Evolutionary conservation across 176 grass and related monocot genomes (phyloP), one percentile per base, ranked within the genome.

Genomic region (Aegilops umbellulata): DNA sequence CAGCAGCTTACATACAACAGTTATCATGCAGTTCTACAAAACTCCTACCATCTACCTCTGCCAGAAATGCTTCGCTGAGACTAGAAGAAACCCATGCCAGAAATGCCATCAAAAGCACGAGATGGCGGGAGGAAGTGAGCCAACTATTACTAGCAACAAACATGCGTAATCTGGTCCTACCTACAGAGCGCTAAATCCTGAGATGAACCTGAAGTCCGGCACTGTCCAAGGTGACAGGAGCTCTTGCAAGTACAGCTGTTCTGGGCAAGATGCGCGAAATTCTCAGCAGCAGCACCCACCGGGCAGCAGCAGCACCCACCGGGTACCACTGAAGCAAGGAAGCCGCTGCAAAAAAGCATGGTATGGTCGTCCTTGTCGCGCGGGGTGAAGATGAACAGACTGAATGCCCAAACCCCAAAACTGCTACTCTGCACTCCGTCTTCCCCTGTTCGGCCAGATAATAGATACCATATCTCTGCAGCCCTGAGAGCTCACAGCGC

Each of bases 401-500:
- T 72, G 36, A 0, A 75, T 83, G 74, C 16, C 23, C 61, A 69
- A 51, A 61, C n/a, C 82, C n/a, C 76, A 81, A 84, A 84, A 87
- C 20, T 60, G 76, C 20, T 49, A 55, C 4, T 13, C 62, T 76
- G 69, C 17, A 31, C 80, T 30, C 41, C 8, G 11, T 63, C 68
- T 85, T 84, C 19, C 29, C 30, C 81, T 30, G 32, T 36, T 36
- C 35, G 35, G 35, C 35, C 35, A 36, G 35, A 36, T 36, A 41
- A 41, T n/a, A n/a, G n/a, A 12, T 42, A 42, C 41, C 41, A 10
- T 42, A 42, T 42, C 39, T 46, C 76, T 20, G 76, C 46, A 84
- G 47, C 53, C 47, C 19, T 39, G 47, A 47, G 65, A 65, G 86
- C 61, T 92, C 87, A 98, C 32, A 90, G 63, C 31, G 90, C 51